Evolutionary conservation across 495 filamentous ascomycete species (phyloP).

Genomic region (Podospora appendiculata): DNA sequence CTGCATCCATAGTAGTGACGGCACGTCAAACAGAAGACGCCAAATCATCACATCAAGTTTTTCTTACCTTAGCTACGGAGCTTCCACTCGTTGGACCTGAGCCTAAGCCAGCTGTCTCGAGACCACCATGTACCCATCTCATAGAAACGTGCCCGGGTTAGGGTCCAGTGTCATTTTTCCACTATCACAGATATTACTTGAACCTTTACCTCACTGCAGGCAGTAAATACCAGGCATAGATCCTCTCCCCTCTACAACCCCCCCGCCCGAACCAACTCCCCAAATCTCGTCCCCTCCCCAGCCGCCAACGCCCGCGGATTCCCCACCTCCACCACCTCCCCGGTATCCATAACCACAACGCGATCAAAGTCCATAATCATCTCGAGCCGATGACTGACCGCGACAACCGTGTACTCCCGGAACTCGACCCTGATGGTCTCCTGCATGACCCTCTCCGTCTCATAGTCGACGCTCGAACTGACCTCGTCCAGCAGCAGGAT

Average conservation of each 20-base stretch:
- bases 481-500: slow-evolving; percentile 34
- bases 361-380: slow-evolving; percentile 15
- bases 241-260: neutral
- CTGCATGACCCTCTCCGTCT: slow-evolving; percentile 38
- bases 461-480: slow-evolving; percentile 35
- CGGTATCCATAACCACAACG: neutral
- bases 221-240: too few relatives aligned
- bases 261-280: neutral
- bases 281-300: neutral
- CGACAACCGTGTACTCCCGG: slow-evolving; percentile 36
- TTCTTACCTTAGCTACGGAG: too few relatives aligned
- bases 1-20: too few relatives aligned
- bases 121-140: too few relatives aligned
- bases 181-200: too few relatives aligned
- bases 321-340: neutral
- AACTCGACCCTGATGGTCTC: slow-evolving; percentile 37
- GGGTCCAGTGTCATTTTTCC: too few relatives aligned
- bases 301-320: neutral
- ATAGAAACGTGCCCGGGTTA: too few relatives aligned
- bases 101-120: too few relatives aligned
- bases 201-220: too few relatives aligned
- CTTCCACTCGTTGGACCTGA: too few relatives aligned
- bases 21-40: too few relatives aligned
- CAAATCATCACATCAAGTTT: too few relatives aligned
- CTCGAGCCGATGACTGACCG: slow-evolving; percentile 40